These are phyloP conservation scores for Alternaria angustiovoidea DNA, from an alignment of 2,329 filamentous ascomycete species.

Conservation along the genomic window DNA sequence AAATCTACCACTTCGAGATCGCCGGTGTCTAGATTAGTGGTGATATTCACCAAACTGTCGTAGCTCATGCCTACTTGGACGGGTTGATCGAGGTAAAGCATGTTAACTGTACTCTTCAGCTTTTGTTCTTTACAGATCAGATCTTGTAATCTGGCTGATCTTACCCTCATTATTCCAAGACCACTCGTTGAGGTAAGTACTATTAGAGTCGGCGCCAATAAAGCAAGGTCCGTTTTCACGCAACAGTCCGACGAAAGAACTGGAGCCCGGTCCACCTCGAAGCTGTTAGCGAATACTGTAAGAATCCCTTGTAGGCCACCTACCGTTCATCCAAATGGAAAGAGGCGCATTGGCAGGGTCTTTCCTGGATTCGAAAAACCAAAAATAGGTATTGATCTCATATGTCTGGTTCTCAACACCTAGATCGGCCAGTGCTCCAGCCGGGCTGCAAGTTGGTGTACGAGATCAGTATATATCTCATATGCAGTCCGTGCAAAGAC, in stretches of 20 bases:
- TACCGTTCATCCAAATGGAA: slow-evolving; percentile 66
- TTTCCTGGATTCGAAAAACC: slow-evolving; percentile 69
- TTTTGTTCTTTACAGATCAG: too few relatives aligned
- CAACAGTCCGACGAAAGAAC: slow-evolving; percentile 46
- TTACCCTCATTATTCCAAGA: slow-evolving; percentile 66
- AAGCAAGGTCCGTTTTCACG: slow-evolving; percentile 63
- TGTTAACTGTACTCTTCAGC: slow-evolving; percentile 43
- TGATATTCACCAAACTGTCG: slow-evolving; percentile 38
- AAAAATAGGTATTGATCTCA: slow-evolving; percentile 68
- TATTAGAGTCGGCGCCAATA: slow-evolving; percentile 62
- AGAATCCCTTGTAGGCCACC: not conserved
- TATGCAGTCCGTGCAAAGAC: too few relatives aligned
- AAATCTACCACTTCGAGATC: slow-evolving; percentile 40
- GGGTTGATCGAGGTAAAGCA: slow-evolving; percentile 72
- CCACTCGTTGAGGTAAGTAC: slow-evolving; percentile 62
- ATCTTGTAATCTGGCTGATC: not conserved
- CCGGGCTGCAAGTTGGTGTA: slow-evolving; percentile 51
- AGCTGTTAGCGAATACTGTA: not conserved
- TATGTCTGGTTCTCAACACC: slow-evolving; percentile 49
- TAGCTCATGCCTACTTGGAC: slow-evolving; percentile 64
- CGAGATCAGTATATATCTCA: too few relatives aligned
- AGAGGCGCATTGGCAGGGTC: slow-evolving; percentile 64
- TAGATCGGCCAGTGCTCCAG: slow-evolving; percentile 51
- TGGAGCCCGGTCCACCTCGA: slow-evolving; percentile 62
- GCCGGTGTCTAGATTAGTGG: slow-evolving; percentile 38